Conservation (phyloP, 345 rosid species). For the Anacardium occidentale region DNA sequence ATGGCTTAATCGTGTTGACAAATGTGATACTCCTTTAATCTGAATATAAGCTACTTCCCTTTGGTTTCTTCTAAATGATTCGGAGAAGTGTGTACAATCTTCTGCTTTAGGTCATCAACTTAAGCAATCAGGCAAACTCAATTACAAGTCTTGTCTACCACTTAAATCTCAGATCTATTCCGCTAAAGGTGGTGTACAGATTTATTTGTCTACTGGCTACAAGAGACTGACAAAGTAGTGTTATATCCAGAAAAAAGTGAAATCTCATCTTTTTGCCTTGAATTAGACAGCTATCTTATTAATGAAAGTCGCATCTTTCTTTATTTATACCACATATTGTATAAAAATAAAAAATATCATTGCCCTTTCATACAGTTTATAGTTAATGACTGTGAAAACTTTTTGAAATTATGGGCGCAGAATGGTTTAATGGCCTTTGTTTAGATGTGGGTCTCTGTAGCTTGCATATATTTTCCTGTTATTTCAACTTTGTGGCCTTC, state of each 20-base stretch:
- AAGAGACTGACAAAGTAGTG: too few relatives aligned
- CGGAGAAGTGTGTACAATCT: background rate
- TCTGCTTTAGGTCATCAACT: background rate
- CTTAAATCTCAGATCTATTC: background rate
- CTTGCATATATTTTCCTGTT: background rate
- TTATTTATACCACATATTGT: too few relatives aligned
- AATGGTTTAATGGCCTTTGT: background rate
- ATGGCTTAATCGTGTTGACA: background rate
- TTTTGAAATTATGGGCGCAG: too few relatives aligned
- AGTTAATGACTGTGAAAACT: too few relatives aligned
- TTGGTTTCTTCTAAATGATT: background rate
- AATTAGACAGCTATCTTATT: too few relatives aligned
- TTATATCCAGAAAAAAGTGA: too few relatives aligned
- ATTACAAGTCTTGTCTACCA: background rate
- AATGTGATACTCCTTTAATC: background rate
- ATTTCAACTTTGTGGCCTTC: constrained; percentile 7
- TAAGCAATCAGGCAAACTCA: background rate
- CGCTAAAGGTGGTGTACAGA: background rate
- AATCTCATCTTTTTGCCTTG: too few relatives aligned
- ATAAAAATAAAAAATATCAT: too few relatives aligned
- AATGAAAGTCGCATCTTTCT: too few relatives aligned
- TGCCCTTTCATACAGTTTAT: too few relatives aligned
- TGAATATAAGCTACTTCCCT: background rate
- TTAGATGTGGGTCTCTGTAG: constrained; percentile 8
- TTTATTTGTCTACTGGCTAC: too few relatives aligned